Percentiles rank a stretch among this genome's conserved stretches.
Conservation (phyloP, 495 filamentous ascomycete genomes). For the Patellaria atrata region DNA sequence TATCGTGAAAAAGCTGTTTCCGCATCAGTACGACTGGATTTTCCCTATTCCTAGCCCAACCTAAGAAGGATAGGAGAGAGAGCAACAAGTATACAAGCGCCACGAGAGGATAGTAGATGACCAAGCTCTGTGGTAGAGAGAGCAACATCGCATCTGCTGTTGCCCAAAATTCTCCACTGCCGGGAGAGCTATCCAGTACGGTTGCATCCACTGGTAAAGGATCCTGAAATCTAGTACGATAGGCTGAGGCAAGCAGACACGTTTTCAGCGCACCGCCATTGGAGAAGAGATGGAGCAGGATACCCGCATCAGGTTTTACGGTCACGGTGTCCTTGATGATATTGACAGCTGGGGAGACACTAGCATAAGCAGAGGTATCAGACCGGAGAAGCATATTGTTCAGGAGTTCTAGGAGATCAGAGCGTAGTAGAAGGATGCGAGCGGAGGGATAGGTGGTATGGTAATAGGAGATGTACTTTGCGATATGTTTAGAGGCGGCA, state of each 20-base stretch:
- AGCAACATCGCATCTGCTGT: conserved; percentile 7
- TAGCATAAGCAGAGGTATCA: no score
- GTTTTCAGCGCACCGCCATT: conserved; percentile 17
- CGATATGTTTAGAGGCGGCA: conserved; percentile 24
- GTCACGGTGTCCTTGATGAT: conserved; percentile 6
- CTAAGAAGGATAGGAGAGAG: background rate
- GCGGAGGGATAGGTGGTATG: conserved; percentile 17
- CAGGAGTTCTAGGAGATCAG: no score
- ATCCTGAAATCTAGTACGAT: background rate
- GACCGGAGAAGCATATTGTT: no score
- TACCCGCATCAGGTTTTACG: background rate
- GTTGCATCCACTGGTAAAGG: conserved; percentile 12
- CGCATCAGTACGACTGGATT: conserved; percentile 5
- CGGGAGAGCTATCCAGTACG: conserved; percentile 17
- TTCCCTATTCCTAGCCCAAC: conserved; percentile 3
- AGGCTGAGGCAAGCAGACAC: conserved; percentile 7
- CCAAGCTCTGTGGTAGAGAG: conserved; percentile 3
- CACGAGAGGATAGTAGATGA: conserved; percentile 3
- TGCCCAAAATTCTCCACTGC: conserved; percentile 5
- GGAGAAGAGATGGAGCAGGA: conserved; percentile 17
- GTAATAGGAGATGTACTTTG: conserved; percentile 23
- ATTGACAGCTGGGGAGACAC: conserved; percentile 5
- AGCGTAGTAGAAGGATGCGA: conserved; percentile 21
- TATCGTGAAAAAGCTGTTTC: conserved; percentile 10
- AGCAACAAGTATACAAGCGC: conserved; percentile 6